A percentile compares a stretch with the other conserved stretches of the same genome.
phyloP scores from a whole-genome alignment of 177 flowering plant genomes.

The Tripterygium wilfordii region DNA sequence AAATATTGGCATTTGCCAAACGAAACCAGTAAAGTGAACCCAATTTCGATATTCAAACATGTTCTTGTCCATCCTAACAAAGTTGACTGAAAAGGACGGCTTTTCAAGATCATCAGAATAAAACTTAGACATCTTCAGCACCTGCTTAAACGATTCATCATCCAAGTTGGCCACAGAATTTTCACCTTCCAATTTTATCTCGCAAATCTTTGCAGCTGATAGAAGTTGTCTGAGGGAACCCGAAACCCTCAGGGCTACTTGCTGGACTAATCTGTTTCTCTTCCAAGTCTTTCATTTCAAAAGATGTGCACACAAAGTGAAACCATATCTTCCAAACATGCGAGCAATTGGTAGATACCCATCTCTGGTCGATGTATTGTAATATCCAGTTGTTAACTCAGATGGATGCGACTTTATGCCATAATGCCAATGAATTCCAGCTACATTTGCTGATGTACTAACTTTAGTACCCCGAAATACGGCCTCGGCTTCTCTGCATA shows the following conservation, averaged over 20 bases:
- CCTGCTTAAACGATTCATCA: slow-evolving; percentile 45
- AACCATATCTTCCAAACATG: slow-evolving; percentile 54
- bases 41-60: slow-evolving; percentile 47
- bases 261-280: slow-evolving; percentile 30
- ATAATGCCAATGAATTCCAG: slow-evolving; percentile 58
- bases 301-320: slow-evolving; percentile 45
- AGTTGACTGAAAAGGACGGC: slow-evolving; percentile 54
- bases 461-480: slow-evolving; percentile 46
- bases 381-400: slow-evolving; percentile 66
- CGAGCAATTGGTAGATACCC: slow-evolving; percentile 57
- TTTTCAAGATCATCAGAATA: slow-evolving; percentile 34
- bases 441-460: slow-evolving; percentile 43
- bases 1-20: slow-evolving; percentile 50
- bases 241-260: slow-evolving; percentile 59
- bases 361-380: slow-evolving; percentile 52
- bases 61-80: slow-evolving; percentile 54
- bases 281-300: slow-evolving; percentile 47
- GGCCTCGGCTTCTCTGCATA: slow-evolving; percentile 45
- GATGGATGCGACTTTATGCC: slow-evolving; percentile 49
- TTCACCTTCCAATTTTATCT: slow-evolving; percentile 51
- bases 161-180: slow-evolving; percentile 31
- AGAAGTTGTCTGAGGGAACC: slow-evolving; percentile 45
- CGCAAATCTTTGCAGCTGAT: slow-evolving; percentile 36
- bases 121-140: slow-evolving; percentile 41
- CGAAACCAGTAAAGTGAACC: slow-evolving; percentile 41